Percentiles rank a stretch among this genome's conserved stretches.
These are phyloP conservation scores for Biscutella laevigata DNA, from an alignment of 441 rosid species.

Conservation along the genomic window DNA sequence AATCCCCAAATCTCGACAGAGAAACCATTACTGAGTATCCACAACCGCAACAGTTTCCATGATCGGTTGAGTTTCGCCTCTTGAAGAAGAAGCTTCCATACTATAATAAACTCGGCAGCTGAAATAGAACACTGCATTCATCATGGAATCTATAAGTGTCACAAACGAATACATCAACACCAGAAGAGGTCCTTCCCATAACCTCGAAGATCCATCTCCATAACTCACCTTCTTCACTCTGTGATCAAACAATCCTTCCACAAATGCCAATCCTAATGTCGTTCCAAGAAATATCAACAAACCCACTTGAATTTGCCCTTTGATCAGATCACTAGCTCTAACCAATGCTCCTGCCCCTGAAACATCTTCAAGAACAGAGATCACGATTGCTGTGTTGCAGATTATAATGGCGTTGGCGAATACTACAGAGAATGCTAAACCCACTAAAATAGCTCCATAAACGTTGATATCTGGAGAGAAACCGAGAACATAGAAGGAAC, in stretches of 20 bases:
- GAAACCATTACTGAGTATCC: slow-evolving; percentile 11
- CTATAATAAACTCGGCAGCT: slow-evolving; percentile 60
- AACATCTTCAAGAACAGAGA: slow-evolving; percentile 76
- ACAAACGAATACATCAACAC: slow-evolving; percentile 82
- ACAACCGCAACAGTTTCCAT: slow-evolving; percentile 31
- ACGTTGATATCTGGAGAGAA: slow-evolving; percentile 43
- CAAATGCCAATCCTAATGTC: slow-evolving; percentile 66
- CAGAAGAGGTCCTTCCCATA: slow-evolving; percentile 93
- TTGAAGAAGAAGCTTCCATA: slow-evolving; percentile 38
- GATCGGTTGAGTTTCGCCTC: slow-evolving; percentile 40
- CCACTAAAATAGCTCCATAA: slow-evolving; percentile 46
- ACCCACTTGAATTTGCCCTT: slow-evolving; percentile 87
- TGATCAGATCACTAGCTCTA: slow-evolving; percentile 49
- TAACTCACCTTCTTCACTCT: slow-evolving; percentile 77
- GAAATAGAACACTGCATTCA: slow-evolving; percentile 77
- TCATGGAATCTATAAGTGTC: slow-evolving; percentile 75
- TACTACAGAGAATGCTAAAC: slow-evolving; percentile 61
- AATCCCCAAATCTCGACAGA: too few relatives aligned
- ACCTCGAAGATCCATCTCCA: slow-evolving; percentile 86
- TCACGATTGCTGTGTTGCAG: slow-evolving; percentile 56
- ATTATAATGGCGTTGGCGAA: slow-evolving; percentile 67
- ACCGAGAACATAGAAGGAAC: slow-evolving; percentile 42
- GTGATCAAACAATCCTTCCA: slow-evolving; percentile 84
- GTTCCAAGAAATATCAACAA: slow-evolving; percentile 76
- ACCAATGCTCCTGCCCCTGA: slow-evolving; percentile 67